Evolutionary conservation across 768 basidiomycete genomes (phyloP), one percentile per base, ranked within the genome.

Genomic region (Rhizopogon sp.): DNA sequence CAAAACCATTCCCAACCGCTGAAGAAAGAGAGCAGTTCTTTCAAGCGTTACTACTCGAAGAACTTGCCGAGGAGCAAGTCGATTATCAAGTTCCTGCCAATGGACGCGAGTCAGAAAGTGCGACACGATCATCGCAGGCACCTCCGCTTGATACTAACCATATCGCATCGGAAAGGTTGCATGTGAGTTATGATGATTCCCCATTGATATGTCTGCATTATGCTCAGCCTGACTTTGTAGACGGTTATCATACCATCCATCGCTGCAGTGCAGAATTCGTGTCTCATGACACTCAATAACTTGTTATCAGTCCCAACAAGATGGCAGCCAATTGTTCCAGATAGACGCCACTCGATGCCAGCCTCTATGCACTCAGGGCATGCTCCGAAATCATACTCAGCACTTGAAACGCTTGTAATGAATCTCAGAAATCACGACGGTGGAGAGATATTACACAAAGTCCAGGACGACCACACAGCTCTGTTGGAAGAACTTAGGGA

Each of bases 221-320:
- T 37, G 14, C 35, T 49, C 16, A 49, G 47, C 35, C 20, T 16
- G 10, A 31, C 33, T 50, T 37, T 59, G 39, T 64, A 87, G 81
- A 76, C 75, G 57, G 83, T 87, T 59, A 71, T 90, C 37, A 72
- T 85, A 60, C 81, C 86, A 8, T 90, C 88, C n/a, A 84, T 93
- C 59, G 73, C 78, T 13, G 77, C 80, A 53, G 87, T 92, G 33
- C 85, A 90, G 61, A 79, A 77, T 56, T 88, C 87, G 16, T 90
- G 87, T 65, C 63, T 92, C 25, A 84, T 83, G 74, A 87, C 87
- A 2, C 73, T 93, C 45, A 82, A 84, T 61, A 84, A 82, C 66
- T 74, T 91, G 20, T 79, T 90, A 20, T 81, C 82, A 33, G 74
- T 71, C 11, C 74, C 79, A 14, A 69, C 70, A 2, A 49, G 47